Evolutionary conservation across 1,284 basidiomycete genomes (phyloP).

Genomic region (Tylopilus microsporus): DNA sequence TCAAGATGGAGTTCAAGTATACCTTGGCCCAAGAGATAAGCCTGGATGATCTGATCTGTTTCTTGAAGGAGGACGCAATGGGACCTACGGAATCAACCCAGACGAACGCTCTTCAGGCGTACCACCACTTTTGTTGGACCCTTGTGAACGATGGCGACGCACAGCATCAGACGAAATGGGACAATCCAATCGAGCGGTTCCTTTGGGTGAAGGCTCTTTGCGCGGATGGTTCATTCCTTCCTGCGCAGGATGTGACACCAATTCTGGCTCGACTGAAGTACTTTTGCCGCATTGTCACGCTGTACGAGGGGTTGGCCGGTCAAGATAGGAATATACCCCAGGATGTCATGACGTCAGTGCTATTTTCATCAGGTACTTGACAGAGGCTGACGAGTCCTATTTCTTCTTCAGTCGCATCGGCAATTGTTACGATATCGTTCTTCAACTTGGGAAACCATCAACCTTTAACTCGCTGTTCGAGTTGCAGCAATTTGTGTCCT

Average conservation of each 20-base stretch:
- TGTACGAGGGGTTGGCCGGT: not conserved
- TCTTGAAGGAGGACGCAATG: not conserved
- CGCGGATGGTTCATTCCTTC: not conserved
- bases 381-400: too few relatives aligned
- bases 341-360: too few relatives aligned
- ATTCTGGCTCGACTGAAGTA: conserved; percentile 4
- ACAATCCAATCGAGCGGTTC: conserved; percentile 2
- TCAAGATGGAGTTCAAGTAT: conserved; percentile 1
- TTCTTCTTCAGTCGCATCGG: not conserved
- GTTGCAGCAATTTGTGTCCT: not conserved
- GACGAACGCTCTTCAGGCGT: not conserved
- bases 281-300: not conserved
- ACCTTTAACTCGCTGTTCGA: not conserved
- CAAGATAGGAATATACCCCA: not conserved
- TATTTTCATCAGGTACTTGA: too few relatives aligned
- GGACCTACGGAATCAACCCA: not conserved
- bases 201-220: conserved; percentile 2
- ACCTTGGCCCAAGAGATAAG: not conserved
- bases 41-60: not conserved
- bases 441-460: not conserved
- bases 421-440: not conserved
- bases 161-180: not conserved
- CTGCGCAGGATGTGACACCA: not conserved
- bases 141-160: not conserved
- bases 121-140: conserved; percentile 2